Percentiles rank a stretch among this genome's conserved stretches.
Evolutionary conservation across 202 grass and related monocot genomes (phyloP).

Genomic region (Saccharum hybrid): DNA sequence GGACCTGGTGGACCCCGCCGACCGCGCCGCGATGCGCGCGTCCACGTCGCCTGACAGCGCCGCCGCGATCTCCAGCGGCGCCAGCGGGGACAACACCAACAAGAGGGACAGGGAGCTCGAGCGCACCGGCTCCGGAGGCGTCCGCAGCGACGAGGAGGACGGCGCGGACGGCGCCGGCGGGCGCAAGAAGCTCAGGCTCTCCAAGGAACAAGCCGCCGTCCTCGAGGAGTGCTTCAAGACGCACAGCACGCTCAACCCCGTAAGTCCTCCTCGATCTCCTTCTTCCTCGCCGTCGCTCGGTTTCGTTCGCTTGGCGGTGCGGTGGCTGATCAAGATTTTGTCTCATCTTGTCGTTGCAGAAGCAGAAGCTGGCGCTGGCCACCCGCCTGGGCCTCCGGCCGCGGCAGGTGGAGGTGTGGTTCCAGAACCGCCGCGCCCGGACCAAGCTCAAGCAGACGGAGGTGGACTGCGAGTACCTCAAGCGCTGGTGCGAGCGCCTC

Average conservation of each 20-base stretch:
- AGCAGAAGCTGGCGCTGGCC: conserved; percentile 71
- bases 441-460: conserved; percentile 98
- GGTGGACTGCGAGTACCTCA: conserved; percentile 90
- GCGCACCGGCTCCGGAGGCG: conserved; percentile 47
- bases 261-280: conserved; percentile 16
- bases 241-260: conserved; percentile 83
- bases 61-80: conserved; percentile 57
- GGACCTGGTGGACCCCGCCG: neutral
- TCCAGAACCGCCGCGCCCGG: conserved; percentile 69
- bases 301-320: neutral
- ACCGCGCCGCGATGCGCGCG: conserved; percentile 40
- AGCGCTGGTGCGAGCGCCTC: conserved; percentile 87
- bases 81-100: conserved; percentile 36
- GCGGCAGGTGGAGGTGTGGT: conserved; percentile 84
- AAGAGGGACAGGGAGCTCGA: conserved; percentile 42
- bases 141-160: conserved; percentile 55
- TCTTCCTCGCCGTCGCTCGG: neutral
- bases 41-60: conserved; percentile 78
- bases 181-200: conserved; percentile 65
- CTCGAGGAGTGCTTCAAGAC: conserved; percentile 88
- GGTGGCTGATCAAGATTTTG: conserved; percentile 21
- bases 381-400: conserved; percentile 63
- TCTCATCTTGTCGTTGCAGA: conserved; percentile 33
- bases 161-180: conserved; percentile 53
- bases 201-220: conserved; percentile 73